phyloP scores from a whole-genome alignment of 257 asterid genomes.

The Solanum ossicruentum region DNA sequence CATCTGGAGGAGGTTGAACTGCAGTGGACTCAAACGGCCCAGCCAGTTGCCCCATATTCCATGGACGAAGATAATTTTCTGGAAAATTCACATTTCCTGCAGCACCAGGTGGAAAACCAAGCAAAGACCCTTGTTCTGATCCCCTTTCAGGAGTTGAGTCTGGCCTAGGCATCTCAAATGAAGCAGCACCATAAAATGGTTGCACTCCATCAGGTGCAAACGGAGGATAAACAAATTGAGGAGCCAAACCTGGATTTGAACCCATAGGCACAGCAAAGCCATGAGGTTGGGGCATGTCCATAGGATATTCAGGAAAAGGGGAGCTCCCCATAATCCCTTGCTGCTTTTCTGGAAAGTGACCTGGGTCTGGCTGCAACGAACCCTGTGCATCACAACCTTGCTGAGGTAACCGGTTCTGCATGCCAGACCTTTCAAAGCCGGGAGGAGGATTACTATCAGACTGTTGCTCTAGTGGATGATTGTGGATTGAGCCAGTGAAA shows the following conservation, averaged over 20 bases:
- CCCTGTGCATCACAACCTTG: constrained; percentile 45
- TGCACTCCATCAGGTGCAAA: too few relatives aligned
- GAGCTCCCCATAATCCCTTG: constrained; percentile 4
- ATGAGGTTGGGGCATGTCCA: constrained; percentile 13
- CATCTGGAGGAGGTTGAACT: constrained; percentile 33
- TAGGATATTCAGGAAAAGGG: constrained; percentile 16
- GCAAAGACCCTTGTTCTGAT: too few relatives aligned
- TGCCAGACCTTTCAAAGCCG: constrained; percentile 41
- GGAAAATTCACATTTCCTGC: too few relatives aligned
- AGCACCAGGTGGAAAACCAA: too few relatives aligned
- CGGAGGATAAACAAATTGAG: too few relatives aligned
- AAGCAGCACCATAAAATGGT: too few relatives aligned
- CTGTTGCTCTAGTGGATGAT: constrained; percentile 29
- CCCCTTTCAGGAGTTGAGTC: too few relatives aligned
- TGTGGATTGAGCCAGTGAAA: constrained; percentile 26
- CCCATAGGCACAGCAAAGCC: too few relatives aligned
- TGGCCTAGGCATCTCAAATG: too few relatives aligned
- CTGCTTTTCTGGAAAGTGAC: constrained; percentile 29
- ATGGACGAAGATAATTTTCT: too few relatives aligned
- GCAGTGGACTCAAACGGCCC: constrained; percentile 16
- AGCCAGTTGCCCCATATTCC: too few relatives aligned
- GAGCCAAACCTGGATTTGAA: too few relatives aligned
- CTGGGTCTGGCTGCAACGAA: constrained; percentile 39
- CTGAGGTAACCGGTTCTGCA: constrained; percentile 50
- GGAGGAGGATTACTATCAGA: constrained; percentile 38